These are phyloP conservation scores for Coemansia sp. DNA, from an alignment of 192 early-diverging fungal genomes.

Conservation along the genomic window DNA sequence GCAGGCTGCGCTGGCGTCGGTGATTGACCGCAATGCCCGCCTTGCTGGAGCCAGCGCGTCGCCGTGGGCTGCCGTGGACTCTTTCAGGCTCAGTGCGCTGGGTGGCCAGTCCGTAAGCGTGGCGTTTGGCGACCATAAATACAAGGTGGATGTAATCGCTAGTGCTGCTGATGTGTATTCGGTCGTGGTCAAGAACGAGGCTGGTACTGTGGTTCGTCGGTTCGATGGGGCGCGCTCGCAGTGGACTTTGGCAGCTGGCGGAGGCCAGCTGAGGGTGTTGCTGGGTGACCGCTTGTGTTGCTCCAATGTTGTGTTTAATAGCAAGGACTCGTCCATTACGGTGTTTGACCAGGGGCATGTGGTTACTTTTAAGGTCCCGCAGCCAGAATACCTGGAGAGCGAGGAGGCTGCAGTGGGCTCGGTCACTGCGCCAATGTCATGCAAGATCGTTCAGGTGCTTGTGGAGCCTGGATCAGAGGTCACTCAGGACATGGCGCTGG, in stretches of 20 bases:
- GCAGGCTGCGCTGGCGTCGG: conserved; percentile 61
- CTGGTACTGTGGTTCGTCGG: conserved; percentile 1
- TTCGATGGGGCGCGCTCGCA: conserved; percentile 10
- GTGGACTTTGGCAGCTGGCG: conserved; percentile 23
- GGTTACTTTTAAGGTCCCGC: conserved; percentile 6
- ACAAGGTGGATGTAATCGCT: conserved; percentile 20
- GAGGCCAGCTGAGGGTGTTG: conserved; percentile 54
- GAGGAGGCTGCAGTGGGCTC: conserved; percentile 67
- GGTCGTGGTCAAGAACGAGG: conserved; percentile 3
- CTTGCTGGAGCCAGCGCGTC: conserved; percentile 10
- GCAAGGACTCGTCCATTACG: conserved; percentile 55
- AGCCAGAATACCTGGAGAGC: conserved; percentile 70
- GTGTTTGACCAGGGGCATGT: conserved; percentile 75
- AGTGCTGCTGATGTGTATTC: conserved; percentile 14
- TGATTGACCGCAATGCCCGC: conserved; percentile 59
- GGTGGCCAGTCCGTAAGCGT: conserved; percentile 25
- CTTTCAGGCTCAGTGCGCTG: conserved; percentile 52
- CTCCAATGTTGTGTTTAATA: conserved; percentile 63
- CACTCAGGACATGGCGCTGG: conserved; percentile 76
- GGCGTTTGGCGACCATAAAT: conserved; percentile 20
- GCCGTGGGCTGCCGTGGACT: conserved; percentile 45
- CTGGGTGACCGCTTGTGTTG: conserved; percentile 62
- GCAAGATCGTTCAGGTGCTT: conserved; percentile 75
- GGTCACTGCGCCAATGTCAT: conserved; percentile 89
- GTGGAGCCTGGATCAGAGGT: conserved; percentile 82